phyloP scores from a whole-genome alignment of 2,329 filamentous ascomycete genomes.

The Calonectria multiphialidica region DNA sequence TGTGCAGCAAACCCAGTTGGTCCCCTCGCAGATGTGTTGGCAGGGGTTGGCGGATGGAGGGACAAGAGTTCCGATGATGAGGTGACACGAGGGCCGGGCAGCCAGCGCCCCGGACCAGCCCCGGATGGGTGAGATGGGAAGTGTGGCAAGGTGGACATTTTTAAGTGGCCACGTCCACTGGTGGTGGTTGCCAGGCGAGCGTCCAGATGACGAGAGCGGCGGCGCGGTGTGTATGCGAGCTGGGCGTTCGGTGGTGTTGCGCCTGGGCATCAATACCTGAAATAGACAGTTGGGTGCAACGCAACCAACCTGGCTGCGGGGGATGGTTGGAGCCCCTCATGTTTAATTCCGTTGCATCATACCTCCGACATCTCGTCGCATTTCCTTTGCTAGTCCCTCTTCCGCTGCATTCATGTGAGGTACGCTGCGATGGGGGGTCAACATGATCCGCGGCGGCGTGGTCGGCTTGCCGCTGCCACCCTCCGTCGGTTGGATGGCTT shows the following conservation, averaged over 20 bases:
- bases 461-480: conserved; percentile 15
- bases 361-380: conserved; percentile 17
- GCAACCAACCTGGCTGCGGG: not conserved
- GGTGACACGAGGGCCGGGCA: conserved; percentile 30
- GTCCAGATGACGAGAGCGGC: conserved; percentile 44
- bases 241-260: conserved; percentile 33
- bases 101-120: conserved; percentile 18
- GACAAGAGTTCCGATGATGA: conserved; percentile 23
- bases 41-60: conserved; percentile 26
- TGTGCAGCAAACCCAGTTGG: conserved; percentile 18
- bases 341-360: conserved; percentile 22
- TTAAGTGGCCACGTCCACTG: conserved; percentile 27
- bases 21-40: conserved; percentile 13
- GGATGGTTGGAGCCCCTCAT: conserved; percentile 7
- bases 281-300: conserved; percentile 8
- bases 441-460: conserved; percentile 5
- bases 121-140: conserved; percentile 15
- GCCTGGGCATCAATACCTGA: conserved; percentile 26
- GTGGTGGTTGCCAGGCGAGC: conserved; percentile 36
- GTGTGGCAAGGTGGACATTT: conserved; percentile 27
- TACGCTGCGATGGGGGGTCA: conserved; percentile 8
- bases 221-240: conserved; percentile 29
- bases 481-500: conserved; percentile 1
- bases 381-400: not conserved
- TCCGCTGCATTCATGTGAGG: conserved; percentile 6